Evolutionary conservation across 140 eudicot genomes (phyloP), one percentile per base, ranked within the genome.

Genomic region (Erigeron philadelphicus): DNA sequence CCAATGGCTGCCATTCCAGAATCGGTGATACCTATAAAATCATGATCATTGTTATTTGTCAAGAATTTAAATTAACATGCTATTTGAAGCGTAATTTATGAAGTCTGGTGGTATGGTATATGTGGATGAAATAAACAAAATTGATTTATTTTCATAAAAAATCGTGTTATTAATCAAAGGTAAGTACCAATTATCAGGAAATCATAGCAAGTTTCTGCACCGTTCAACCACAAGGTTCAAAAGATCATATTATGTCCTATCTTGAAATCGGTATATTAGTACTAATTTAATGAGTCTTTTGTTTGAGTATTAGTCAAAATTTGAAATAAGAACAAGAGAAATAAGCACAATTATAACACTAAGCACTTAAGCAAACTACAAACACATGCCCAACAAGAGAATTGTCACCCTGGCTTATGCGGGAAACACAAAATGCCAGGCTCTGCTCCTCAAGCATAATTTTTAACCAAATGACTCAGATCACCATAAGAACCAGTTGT

Each of bases 21-120:
- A 75, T 94, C 97, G 11, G 97, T 87, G 65, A 94, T 83, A 64
- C 97, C 99, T 94, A 80, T 38, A 69, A 78, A 62, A 64, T 62
- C 79, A 76, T 41, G 15, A 74, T 61, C 19, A 50, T 61, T 61
- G 64, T 65, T 64, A 31, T n/a, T 44, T 44, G 67, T 42, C 66
- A 57, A 31, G 4, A 31, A 31, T 5, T 31, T 31, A 31, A 31
- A 4, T 31, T 31, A 31, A 31, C 38, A 31, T 31, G 38, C 38
- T 42, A 55, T 56, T 56, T 42, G 43, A 56, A 3, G 44, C 13
- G 43, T 44, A 15, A 70, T 42, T 70, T 7, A 55, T 18, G 55
- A 17, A 19, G 8, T 49, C 15, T 49, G 55, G 15, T 49, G 11
- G 15, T 49, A 31, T 49, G 11, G 15, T 49, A 31, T 31, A 0